Conservation (phyloP, 129 eudicot genomes). For the Pulicaria dysenterica region DNA sequence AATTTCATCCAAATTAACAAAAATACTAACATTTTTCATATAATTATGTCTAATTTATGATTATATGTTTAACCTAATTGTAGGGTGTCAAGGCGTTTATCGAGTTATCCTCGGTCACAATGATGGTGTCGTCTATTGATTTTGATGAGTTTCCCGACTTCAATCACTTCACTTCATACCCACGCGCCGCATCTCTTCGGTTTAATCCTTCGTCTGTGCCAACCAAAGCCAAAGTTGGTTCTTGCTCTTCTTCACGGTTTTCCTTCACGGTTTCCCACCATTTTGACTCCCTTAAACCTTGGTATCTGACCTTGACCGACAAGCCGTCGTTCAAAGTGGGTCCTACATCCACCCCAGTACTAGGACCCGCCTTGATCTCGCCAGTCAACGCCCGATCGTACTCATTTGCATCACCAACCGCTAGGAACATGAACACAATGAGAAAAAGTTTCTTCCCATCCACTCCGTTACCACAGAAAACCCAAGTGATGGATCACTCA, state of each 20-base stretch:
- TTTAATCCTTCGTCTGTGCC: slow-evolving; percentile 61
- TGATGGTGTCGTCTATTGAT: slow-evolving; percentile 76
- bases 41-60: not conserved
- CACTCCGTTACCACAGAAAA: slow-evolving; percentile 87
- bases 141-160: slow-evolving; percentile 73
- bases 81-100: slow-evolving; percentile 94
- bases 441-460: slow-evolving; percentile 78
- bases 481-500: slow-evolving; percentile 65
- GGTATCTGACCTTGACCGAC: slow-evolving; percentile 79
- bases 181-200: slow-evolving; percentile 82
- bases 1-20: not conserved
- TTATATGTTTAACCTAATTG: not conserved
- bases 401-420: slow-evolving; percentile 68
- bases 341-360: slow-evolving; percentile 47
- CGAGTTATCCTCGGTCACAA: slow-evolving; percentile 65
- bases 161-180: slow-evolving; percentile 65
- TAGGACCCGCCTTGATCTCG: slow-evolving; percentile 73
- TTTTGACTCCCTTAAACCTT: slow-evolving; percentile 87
- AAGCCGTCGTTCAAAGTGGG: slow-evolving; percentile 80
- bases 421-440: slow-evolving; percentile 34
- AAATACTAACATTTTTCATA: not conserved
- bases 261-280: slow-evolving; percentile 87
- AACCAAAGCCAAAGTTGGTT: slow-evolving; percentile 60
- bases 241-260: slow-evolving; percentile 83
- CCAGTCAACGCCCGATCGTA: slow-evolving; percentile 74